Evolutionary conservation across 179 eudicot genomes (phyloP).

Genomic region (Drosera spatulata): DNA sequence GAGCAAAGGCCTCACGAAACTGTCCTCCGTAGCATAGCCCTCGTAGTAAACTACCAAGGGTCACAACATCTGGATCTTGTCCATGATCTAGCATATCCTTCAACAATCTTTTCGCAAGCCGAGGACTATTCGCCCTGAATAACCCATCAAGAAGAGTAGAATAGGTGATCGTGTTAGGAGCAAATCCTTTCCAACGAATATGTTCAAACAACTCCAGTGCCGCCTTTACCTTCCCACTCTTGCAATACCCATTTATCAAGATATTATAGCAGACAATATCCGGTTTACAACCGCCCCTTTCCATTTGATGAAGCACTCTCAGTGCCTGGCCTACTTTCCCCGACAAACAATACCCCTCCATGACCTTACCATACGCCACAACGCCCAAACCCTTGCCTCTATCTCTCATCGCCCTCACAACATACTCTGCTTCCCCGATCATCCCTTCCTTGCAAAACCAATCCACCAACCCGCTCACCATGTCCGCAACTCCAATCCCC

Average conservation of each 20-base stretch:
- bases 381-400: conserved; percentile 20
- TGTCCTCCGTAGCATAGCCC: conserved; percentile 19
- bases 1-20: conserved; percentile 9
- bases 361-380: conserved; percentile 16
- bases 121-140: conserved; percentile 13
- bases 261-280: conserved; percentile 19
- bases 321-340: conserved; percentile 23
- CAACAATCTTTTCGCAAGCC: conserved; percentile 11
- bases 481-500: conserved; percentile 11
- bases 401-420: conserved; percentile 16
- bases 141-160: conserved; percentile 15
- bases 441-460: conserved; percentile 23
- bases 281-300: conserved; percentile 13
- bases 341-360: conserved; percentile 22
- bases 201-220: conserved; percentile 15
- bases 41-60: conserved; percentile 17
- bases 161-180: conserved; percentile 10
- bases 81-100: conserved; percentile 16
- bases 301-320: conserved; percentile 18
- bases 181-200: conserved; percentile 12
- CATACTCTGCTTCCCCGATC: conserved; percentile 10
- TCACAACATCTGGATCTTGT: conserved; percentile 9
- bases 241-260: conserved; percentile 26
- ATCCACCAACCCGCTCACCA: conserved; percentile 9
- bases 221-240: conserved; percentile 12